phyloP scores from a whole-genome alignment of 164 flowering plant genomes.

The Buxus sempervirens region DNA sequence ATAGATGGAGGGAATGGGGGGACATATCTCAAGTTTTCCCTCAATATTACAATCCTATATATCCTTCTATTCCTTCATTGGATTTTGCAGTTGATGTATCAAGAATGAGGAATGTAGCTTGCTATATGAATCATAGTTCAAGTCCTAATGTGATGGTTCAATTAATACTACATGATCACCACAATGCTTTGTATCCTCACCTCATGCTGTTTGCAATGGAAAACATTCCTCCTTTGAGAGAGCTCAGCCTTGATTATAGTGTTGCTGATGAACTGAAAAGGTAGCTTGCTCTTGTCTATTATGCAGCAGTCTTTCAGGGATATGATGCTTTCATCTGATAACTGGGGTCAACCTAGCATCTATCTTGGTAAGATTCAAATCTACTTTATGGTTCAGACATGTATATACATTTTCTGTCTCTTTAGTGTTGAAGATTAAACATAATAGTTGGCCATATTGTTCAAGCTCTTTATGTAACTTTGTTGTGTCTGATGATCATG shows the following conservation, averaged over 20 bases:
- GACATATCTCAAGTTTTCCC: conserved; percentile 63
- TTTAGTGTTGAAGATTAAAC: background rate
- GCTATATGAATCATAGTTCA: conserved; percentile 80
- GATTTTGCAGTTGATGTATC: conserved; percentile 94
- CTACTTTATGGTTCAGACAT: conserved; percentile 2
- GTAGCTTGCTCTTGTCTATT: conserved; percentile 12
- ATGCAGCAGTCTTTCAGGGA: conserved; percentile 13
- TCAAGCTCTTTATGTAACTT: background rate
- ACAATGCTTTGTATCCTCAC: conserved; percentile 65
- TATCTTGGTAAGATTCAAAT: conserved; percentile 2
- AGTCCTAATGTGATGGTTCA: conserved; percentile 86
- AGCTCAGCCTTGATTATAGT: conserved; percentile 89
- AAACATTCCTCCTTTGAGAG: conserved; percentile 85
- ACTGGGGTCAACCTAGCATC: conserved; percentile 14
- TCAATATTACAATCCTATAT: conserved; percentile 39
- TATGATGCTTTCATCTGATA: conserved; percentile 18
- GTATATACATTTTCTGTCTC: background rate
- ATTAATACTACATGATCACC: conserved; percentile 69
- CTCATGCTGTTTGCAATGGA: conserved; percentile 92
- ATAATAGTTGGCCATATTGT: too few relatives aligned
- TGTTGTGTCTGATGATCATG: background rate
- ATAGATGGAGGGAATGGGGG: conserved; percentile 83
- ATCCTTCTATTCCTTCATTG: conserved; percentile 60
- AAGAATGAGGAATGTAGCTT: conserved; percentile 79
- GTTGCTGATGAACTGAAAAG: conserved; percentile 30